Conservation (phyloP, 305 asterid genomes). For the Rubia balearica region DNA sequence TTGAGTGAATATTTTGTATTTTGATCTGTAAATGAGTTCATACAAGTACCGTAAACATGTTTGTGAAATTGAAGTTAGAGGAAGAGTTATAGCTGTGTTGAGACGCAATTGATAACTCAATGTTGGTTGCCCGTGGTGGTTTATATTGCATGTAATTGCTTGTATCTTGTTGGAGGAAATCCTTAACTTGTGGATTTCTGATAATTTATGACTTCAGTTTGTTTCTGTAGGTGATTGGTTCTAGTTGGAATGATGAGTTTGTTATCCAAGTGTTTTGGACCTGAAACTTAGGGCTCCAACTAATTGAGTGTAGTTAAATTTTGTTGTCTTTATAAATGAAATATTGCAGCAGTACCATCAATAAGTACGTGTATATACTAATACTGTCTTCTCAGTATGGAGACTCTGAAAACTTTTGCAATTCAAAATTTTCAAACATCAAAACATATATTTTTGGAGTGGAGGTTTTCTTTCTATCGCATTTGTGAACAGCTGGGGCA, state of each 20-base stretch:
- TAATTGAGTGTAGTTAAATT: not conserved
- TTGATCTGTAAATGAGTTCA: not conserved
- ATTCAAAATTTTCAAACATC: not conserved
- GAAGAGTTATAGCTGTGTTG: no score
- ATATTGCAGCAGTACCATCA: not conserved
- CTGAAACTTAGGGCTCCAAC: not conserved
- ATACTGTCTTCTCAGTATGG: not conserved
- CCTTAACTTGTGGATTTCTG: not conserved
- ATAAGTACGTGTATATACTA: not conserved
- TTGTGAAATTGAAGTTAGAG: not conserved
- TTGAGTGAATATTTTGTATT: not conserved
- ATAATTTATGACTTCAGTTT: not conserved
- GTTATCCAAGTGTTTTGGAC: not conserved
- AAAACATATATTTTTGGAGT: not conserved
- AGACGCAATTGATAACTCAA: not conserved
- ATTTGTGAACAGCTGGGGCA: not conserved
- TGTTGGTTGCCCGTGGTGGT: not conserved
- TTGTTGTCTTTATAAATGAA: not conserved
- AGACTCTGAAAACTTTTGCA: not conserved
- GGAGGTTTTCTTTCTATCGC: not conserved
- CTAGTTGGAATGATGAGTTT: not conserved
- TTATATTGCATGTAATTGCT: not conserved
- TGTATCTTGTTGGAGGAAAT: not conserved
- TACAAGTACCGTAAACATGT: not conserved
- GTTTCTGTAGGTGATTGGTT: not conserved